Evolutionary conservation across 108 stramenopile species (phyloP), one percentile per base, ranked within the genome.

Genomic region (Cyclostephanos invisitatus): DNA sequence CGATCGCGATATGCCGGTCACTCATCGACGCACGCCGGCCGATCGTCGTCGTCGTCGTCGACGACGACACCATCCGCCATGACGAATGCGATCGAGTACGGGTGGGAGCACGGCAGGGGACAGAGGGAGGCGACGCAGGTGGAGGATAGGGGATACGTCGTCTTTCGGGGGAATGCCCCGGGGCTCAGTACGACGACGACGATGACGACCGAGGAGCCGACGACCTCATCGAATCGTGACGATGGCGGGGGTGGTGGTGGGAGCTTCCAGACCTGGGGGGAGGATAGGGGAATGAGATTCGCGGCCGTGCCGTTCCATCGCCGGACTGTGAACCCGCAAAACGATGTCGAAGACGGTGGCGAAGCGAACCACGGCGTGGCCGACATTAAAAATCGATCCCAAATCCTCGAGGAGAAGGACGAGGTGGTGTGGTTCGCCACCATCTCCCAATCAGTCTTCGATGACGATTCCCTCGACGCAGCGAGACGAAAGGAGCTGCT

Each of bases 211-310:
- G 32, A 32, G 32, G 32, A 2, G 32, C 2, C 32, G 32, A 32
- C 32, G 32, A 22, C 21, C 22, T 49, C 48, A 18, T 49, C 48
- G 15, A 18, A 49, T 49, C 48, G 48, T 22, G 80, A 86, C 1
- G 70, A 20, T 6, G 83, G 67, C 29, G 76, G 84, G 14, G 61
- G 85, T 64, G 87, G 82, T 17, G 79, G 78, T 46, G 61, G 65
- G 8, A 86, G 86, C 65, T 95, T 95, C 64, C 94, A 95, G 67
- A 95, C 90, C 5, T 95, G 94, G 94, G 94, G 94, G 18, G 84
- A 84, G 59, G 74, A 84, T 10, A 55, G 68, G 27, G 81, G 71
- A 36, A 92, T 92, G 94, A 72, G 94, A 12, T 95, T 95, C 90
- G 94, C 94, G 3, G 87, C 89, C 0, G 94, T 95, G 24, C 88